phyloP scores from a whole-genome alignment of 2,329 filamentous ascomycete genomes.

The Chlorencoelia australis region DNA sequence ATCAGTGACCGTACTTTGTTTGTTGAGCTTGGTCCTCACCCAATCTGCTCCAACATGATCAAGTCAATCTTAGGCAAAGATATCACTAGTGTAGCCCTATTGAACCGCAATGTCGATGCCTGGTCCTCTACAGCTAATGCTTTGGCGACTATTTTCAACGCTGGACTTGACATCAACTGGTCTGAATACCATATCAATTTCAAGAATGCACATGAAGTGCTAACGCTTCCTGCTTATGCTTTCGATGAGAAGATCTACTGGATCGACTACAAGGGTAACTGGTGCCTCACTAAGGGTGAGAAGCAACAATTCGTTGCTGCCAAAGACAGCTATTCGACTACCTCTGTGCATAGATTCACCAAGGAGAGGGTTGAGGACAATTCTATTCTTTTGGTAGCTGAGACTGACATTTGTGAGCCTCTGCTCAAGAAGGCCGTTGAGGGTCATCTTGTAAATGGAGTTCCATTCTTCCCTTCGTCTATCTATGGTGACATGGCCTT shows the following conservation, averaged over 20 bases:
- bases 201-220: constrained; percentile 44
- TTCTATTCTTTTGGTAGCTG: constrained; percentile 39
- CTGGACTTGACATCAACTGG: constrained; percentile 56
- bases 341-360: constrained; percentile 31
- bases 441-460: constrained; percentile 48
- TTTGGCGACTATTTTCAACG: constrained; percentile 47
- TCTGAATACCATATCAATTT: constrained; percentile 56
- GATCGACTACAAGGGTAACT: constrained; percentile 54
- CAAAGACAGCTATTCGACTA: constrained; percentile 36
- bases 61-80: constrained; percentile 37
- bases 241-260: constrained; percentile 62
- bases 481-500: constrained; percentile 51
- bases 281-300: constrained; percentile 54
- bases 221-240: constrained; percentile 54
- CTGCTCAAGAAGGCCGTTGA: constrained; percentile 31
- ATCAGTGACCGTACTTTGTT: constrained; percentile 58
- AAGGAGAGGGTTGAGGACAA: constrained; percentile 40
- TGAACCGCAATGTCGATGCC: constrained; percentile 50
- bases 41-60: constrained; percentile 57
- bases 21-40: constrained; percentile 61
- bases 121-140: constrained; percentile 53
- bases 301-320: constrained; percentile 45
- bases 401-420: constrained; percentile 41
- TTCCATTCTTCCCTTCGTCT: constrained; percentile 37
- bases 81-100: constrained; percentile 47